These are phyloP conservation scores for Solanum habrochaites DNA, from an alignment of 257 asterid genomes.

Conservation along the genomic window DNA sequence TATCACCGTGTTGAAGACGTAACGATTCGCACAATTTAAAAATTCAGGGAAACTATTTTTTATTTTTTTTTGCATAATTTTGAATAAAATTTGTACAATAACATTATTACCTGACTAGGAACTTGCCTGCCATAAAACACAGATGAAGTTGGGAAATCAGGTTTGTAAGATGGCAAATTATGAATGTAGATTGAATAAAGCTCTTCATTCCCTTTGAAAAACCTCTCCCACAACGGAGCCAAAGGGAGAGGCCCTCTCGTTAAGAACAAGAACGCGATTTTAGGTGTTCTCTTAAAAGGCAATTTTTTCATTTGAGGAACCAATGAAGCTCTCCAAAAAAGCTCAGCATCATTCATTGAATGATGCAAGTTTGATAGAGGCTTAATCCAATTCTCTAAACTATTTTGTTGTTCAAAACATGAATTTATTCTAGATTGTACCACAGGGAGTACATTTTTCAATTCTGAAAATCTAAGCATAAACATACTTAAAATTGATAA, in stretches of 20 bases:
- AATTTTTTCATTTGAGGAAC: conserved; percentile 38
- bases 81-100: not conserved
- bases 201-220: conserved; percentile 58
- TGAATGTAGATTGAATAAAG: conserved; percentile 66
- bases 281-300: conserved; percentile 60
- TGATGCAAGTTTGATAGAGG: conserved; percentile 45
- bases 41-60: not conserved
- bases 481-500: conserved; percentile 53
- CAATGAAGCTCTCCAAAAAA: conserved; percentile 74
- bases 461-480: conserved; percentile 27
- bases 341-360: conserved; percentile 58
- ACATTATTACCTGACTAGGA: conserved; percentile 70
- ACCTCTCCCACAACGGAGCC: conserved; percentile 83
- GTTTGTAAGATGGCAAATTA: conserved; percentile 48
- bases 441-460: conserved; percentile 25
- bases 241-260: conserved; percentile 73
- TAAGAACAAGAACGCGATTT: conserved; percentile 91
- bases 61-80: not conserved
- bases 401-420: conserved; percentile 26
- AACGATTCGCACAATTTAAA: not conserved
- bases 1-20: not conserved
- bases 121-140: conserved; percentile 61
- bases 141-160: conserved; percentile 48
- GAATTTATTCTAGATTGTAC: conserved; percentile 19
- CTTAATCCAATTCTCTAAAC: conserved; percentile 35